These are phyloP conservation scores for Russula emetica DNA, from an alignment of 768 basidiomycete genomes.

Conservation along the genomic window DNA sequence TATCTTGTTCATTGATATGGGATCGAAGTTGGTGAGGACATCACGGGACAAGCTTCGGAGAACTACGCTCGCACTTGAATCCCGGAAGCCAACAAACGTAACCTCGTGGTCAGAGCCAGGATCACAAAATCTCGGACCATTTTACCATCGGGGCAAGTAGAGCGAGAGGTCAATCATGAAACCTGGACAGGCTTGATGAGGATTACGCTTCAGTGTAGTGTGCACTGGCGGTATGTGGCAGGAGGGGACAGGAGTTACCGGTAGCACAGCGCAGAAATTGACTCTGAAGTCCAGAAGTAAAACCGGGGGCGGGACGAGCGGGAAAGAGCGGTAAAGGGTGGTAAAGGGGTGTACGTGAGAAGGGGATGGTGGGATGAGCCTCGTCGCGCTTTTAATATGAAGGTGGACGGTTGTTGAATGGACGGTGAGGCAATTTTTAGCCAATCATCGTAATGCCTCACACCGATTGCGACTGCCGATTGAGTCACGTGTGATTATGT, in stretches of 20 bases:
- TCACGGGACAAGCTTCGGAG: too few species aligned
- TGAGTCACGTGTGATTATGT: conserved; percentile 10
- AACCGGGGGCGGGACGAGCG: not conserved
- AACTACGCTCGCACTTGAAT: too few species aligned
- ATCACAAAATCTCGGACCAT: not conserved
- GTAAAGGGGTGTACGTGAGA: not conserved
- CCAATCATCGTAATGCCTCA: conserved; percentile 24
- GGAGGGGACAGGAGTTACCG: not conserved
- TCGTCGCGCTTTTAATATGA: too few species aligned
- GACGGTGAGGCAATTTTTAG: conserved; percentile 21
- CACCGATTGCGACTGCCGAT: too few species aligned
- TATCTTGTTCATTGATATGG: too few species aligned
- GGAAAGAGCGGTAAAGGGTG: not conserved
- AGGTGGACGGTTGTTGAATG: too few species aligned
- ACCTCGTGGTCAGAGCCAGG: not conserved
- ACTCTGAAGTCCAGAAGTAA: not conserved
- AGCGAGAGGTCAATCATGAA: not conserved
- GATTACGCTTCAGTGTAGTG: conserved; percentile 34
- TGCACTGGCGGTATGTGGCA: not conserved
- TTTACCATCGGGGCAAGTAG: not conserved
- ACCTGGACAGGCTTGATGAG: conserved; percentile 39
- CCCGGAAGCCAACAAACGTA: too few species aligned
- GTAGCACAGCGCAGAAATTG: not conserved
- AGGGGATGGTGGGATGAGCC: too few species aligned
- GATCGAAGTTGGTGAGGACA: too few species aligned